phyloP scores from a whole-genome alignment of 2,329 filamentous ascomycete species.

The Berkeleyomyces basicola region DNA sequence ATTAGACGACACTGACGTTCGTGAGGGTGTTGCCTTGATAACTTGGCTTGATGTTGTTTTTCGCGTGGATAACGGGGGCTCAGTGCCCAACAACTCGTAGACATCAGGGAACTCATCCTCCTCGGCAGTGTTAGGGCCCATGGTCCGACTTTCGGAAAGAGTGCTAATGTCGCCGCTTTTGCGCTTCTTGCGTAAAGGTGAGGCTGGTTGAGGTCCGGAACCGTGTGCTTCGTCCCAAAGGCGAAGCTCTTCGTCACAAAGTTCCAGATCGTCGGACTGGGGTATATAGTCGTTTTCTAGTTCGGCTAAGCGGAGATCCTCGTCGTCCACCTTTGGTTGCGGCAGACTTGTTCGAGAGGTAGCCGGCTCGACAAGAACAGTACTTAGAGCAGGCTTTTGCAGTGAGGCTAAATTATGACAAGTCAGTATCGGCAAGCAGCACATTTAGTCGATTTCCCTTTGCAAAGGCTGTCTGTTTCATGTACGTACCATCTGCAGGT shows the following conservation, averaged over 20 bases:
- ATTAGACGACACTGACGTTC: not conserved
- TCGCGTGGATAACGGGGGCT: constrained; percentile 24
- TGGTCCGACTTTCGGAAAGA: not conserved
- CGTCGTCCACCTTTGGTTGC: not conserved
- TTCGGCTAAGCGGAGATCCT: constrained; percentile 19
- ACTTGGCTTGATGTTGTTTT: constrained; percentile 2
- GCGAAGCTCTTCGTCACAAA: constrained; percentile 22
- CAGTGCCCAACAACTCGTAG: constrained; percentile 29
- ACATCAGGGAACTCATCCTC: constrained; percentile 38
- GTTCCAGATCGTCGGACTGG: constrained; percentile 22
- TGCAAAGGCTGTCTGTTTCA: not conserved
- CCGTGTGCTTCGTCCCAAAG: constrained; percentile 29
- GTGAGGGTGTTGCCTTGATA: not conserved
- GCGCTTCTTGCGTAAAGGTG: constrained; percentile 31
- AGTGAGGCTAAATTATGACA: not conserved
- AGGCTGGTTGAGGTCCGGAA: constrained; percentile 22
- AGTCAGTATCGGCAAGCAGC: not conserved
- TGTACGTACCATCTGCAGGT: constrained; percentile 1
- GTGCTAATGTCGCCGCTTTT: constrained; percentile 33
- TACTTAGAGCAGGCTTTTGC: not conserved
- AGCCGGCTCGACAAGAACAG: not conserved
- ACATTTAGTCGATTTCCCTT: not conserved
- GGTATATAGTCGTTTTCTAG: constrained; percentile 23
- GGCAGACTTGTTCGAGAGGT: not conserved
- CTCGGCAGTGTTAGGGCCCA: constrained; percentile 19